These are phyloP conservation scores for Pseudozyma tsukubaensis DNA, from an alignment of 1,284 basidiomycete species.

Conservation along the genomic window DNA sequence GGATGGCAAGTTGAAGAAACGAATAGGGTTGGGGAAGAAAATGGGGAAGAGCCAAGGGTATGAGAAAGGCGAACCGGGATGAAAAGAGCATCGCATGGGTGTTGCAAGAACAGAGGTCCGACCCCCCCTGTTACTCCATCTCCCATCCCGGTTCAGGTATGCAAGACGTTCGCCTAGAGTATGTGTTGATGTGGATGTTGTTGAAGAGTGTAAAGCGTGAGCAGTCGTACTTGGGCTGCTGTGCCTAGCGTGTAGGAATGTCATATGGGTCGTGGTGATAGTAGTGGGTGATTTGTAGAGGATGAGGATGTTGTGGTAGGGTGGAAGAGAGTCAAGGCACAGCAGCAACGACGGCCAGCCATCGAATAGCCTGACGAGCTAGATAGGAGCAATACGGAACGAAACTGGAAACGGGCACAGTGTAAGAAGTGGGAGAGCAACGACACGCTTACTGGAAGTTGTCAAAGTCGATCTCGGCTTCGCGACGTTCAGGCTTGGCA, in stretches of 20 bases:
- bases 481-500: conserved; percentile 41
- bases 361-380: conserved; percentile 5
- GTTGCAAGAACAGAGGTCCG: conserved; percentile 58
- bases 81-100: conserved; percentile 58
- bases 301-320: not conserved
- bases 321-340: conserved; percentile 8
- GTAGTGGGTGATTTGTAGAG: not conserved
- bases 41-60: conserved; percentile 31
- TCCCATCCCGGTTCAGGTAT: conserved; percentile 53
- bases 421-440: not conserved
- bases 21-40: conserved; percentile 1
- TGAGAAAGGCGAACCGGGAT: conserved; percentile 37
- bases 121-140: conserved; percentile 58
- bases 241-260: conserved; percentile 7
- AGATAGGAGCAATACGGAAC: conserved; percentile 1
- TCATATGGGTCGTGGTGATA: not conserved
- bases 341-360: conserved; percentile 38
- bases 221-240: conserved; percentile 19
- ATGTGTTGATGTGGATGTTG: conserved; percentile 3
- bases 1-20: conserved; percentile 19
- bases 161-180: conserved; percentile 47
- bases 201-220: conserved; percentile 23
- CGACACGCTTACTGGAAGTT: conserved; percentile 33
- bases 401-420: not conserved
- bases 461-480: conserved; percentile 51